Evolutionary conservation across 805 yeast species (phyloP).

Genomic region (Geotrichum ghanense): DNA sequence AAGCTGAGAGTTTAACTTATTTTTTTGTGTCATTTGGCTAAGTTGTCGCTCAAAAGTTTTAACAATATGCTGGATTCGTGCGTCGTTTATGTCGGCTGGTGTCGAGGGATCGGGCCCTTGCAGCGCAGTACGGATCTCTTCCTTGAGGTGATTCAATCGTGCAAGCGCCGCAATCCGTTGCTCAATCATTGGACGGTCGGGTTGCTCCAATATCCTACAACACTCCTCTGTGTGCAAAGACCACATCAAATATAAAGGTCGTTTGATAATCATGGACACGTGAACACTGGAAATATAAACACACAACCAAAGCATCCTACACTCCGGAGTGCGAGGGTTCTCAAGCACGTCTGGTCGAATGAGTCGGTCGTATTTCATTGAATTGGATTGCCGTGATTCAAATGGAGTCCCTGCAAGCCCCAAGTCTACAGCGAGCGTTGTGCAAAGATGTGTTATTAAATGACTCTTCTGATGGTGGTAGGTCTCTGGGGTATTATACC

Average conservation of each 20-base stretch:
- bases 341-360: slow-evolving; percentile 30
- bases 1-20: slow-evolving; percentile 26
- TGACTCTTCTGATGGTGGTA: slow-evolving; percentile 72
- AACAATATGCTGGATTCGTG: neutral
- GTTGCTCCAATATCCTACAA: neutral
- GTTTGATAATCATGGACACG: slow-evolving; percentile 51
- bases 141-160: slow-evolving; percentile 1
- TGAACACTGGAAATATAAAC: slow-evolving; percentile 54
- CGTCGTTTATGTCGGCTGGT: slow-evolving; percentile 1
- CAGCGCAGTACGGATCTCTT: neutral
- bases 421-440: slow-evolving; percentile 61
- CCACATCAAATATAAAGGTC: slow-evolving; percentile 37
- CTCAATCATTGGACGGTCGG: neutral
- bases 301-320: slow-evolving; percentile 41
- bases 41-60: slow-evolving; percentile 10
- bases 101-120: slow-evolving; percentile 14
- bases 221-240: slow-evolving; percentile 1
- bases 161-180: slow-evolving; percentile 1
- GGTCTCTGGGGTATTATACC: slow-evolving; percentile 81
- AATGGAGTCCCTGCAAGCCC: slow-evolving; percentile 46
- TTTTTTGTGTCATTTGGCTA: slow-evolving; percentile 24
- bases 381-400: slow-evolving; percentile 14
- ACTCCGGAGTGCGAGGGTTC: slow-evolving; percentile 34
- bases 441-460: slow-evolving; percentile 51
- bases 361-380: slow-evolving; percentile 17